Conservation (phyloP, 495 filamentous ascomycete genomes). For the Trypethelium eluteriae region DNA sequence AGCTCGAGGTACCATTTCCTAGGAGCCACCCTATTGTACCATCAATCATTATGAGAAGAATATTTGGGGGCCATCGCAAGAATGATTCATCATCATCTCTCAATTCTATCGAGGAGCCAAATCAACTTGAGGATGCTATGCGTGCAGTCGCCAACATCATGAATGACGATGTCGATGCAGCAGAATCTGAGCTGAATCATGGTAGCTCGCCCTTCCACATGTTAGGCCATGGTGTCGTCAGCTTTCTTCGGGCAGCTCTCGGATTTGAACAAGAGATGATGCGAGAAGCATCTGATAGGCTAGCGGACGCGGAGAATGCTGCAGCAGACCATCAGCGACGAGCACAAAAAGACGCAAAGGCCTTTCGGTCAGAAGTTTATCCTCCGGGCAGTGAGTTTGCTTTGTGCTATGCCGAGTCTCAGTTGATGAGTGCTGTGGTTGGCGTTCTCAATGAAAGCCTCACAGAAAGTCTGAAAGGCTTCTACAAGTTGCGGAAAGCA, state of each 20-base stretch:
- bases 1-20: neutral
- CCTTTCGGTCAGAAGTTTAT: slow-evolving; percentile 59
- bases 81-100: neutral
- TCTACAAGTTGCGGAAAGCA: slow-evolving; percentile 88
- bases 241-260: slow-evolving; percentile 76
- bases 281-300: slow-evolving; percentile 66
- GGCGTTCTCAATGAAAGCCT: slow-evolving; percentile 86
- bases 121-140: slow-evolving; percentile 51
- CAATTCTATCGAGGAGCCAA: slow-evolving; percentile 1
- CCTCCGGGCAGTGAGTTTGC: slow-evolving; percentile 77
- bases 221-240: slow-evolving; percentile 71
- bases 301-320: slow-evolving; percentile 69
- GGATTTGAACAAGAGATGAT: slow-evolving; percentile 95
- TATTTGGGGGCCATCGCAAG: neutral
- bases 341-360: slow-evolving; percentile 50
- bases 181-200: slow-evolving; percentile 63
- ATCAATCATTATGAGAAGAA: slow-evolving; percentile 10
- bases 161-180: slow-evolving; percentile 86
- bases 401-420: slow-evolving; percentile 67
- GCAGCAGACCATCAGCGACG: slow-evolving; percentile 72
- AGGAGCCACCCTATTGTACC: neutral
- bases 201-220: slow-evolving; percentile 86
- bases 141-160: slow-evolving; percentile 61
- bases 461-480: slow-evolving; percentile 82
- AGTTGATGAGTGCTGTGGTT: slow-evolving; percentile 84